Evolutionary conservation across 108 stramenopile genomes (phyloP).

Genomic region (Nitzschia sp.): DNA sequence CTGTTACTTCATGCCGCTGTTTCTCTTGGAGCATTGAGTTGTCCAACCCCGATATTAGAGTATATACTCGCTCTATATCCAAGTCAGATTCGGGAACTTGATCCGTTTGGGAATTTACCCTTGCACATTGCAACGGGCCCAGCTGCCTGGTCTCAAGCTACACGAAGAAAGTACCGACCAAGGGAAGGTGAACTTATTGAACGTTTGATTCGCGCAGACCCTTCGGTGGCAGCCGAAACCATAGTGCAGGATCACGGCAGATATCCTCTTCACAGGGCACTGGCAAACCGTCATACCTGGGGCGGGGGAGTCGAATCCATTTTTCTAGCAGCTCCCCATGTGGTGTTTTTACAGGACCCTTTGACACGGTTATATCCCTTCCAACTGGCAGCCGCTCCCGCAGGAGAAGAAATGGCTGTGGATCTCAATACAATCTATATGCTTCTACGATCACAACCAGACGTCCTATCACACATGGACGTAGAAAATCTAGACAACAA

Average conservation of each 20-base stretch:
- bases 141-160: slow-evolving; percentile 14
- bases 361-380: slow-evolving; percentile 47
- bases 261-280: slow-evolving; percentile 40
- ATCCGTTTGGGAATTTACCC: slow-evolving; percentile 24
- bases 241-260: slow-evolving; percentile 18
- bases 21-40: slow-evolving; percentile 28
- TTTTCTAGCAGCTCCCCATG: slow-evolving; percentile 30
- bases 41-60: slow-evolving; percentile 27
- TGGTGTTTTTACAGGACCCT: slow-evolving; percentile 30
- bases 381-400: slow-evolving; percentile 40
- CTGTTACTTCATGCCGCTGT: slow-evolving; percentile 42
- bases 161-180: slow-evolving; percentile 21
- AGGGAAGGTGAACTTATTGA: slow-evolving; percentile 25
- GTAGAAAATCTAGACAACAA: neutral
- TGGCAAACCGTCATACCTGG: slow-evolving; percentile 38
- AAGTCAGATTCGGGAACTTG: slow-evolving; percentile 15
- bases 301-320: slow-evolving; percentile 27
- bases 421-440: slow-evolving; percentile 30
- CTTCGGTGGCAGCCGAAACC: slow-evolving; percentile 3
- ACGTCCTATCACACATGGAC: slow-evolving; percentile 9
- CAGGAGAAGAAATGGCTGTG: slow-evolving; percentile 9
- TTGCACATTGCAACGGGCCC: slow-evolving; percentile 33
- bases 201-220: slow-evolving; percentile 17
- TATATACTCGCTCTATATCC: slow-evolving; percentile 12
- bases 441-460: slow-evolving; percentile 27